These are phyloP conservation scores for Aspergillus jensenii DNA, from an alignment of 2,329 filamentous ascomycete species.

Conservation along the genomic window DNA sequence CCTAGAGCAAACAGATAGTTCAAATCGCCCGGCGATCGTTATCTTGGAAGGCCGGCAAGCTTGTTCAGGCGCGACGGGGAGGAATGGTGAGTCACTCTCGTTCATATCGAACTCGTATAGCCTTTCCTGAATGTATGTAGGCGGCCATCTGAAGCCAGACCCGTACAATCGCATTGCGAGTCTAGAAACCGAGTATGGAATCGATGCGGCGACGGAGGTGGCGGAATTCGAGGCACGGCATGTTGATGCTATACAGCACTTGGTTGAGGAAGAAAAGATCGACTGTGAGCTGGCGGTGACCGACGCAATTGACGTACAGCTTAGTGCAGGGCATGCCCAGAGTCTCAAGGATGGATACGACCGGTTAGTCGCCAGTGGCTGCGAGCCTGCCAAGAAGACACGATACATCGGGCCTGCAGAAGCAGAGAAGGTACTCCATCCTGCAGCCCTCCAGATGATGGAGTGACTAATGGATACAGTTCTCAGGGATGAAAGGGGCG, in stretches of 20 bases:
- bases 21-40: conserved; percentile 21
- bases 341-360: conserved; percentile 32
- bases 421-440: conserved; percentile 24
- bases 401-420: conserved; percentile 22
- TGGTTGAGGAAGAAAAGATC: conserved; percentile 42
- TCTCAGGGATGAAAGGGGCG: conserved; percentile 41
- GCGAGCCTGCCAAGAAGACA: conserved; percentile 23
- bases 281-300: conserved; percentile 46
- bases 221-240: conserved; percentile 43
- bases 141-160: conserved; percentile 46
- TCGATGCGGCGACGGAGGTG: conserved; percentile 39
- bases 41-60: conserved; percentile 43
- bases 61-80: conserved; percentile 45
- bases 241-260: conserved; percentile 38
- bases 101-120: too few species aligned
- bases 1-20: conserved; percentile 20
- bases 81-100: conserved; percentile 35
- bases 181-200: conserved; percentile 32
- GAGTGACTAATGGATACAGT: conserved; percentile 11
- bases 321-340: conserved; percentile 29
- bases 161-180: conserved; percentile 38
- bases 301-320: conserved; percentile 40
- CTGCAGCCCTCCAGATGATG: too few species aligned
- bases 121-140: conserved; percentile 10
- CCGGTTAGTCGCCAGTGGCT: conserved; percentile 15